Evolutionary conservation across 495 filamentous ascomycete genomes (phyloP).

Genomic region (Pseudoneurospora amorphoporcata): DNA sequence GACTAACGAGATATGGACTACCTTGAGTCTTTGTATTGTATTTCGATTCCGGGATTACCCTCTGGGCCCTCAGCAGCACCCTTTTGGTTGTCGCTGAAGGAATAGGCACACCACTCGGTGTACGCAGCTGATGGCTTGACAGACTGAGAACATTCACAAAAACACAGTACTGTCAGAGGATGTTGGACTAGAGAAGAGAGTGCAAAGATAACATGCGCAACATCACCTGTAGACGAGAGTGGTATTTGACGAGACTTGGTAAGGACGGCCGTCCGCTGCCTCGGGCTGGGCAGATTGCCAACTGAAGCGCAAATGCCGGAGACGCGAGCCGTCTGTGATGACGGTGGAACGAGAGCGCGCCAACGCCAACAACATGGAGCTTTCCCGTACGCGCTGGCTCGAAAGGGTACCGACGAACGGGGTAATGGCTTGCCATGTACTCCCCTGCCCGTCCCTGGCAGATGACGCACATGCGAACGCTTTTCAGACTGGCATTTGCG

Average conservation of each 20-base stretch:
- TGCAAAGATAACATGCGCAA: background rate
- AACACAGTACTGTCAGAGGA: background rate
- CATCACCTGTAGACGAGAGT: background rate
- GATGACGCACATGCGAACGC: background rate
- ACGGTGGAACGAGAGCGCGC: background rate
- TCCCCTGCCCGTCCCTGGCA: background rate
- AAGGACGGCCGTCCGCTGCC: background rate
- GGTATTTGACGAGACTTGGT: background rate
- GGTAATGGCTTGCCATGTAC: background rate
- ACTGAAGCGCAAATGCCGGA: background rate
- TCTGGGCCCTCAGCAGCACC: background rate
- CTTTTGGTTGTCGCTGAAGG: background rate
- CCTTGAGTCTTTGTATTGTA: background rate
- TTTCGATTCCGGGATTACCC: background rate
- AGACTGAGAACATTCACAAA: background rate
- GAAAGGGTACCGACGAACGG: background rate
- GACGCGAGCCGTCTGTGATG: background rate
- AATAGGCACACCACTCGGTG: background rate
- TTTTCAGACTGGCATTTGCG: background rate
- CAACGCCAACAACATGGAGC: background rate
- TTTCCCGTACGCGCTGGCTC: background rate
- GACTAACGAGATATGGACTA: background rate
- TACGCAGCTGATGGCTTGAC: background rate
- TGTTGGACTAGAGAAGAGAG: background rate
- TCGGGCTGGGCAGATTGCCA: background rate